Percentiles rank a stretch among this genome's conserved stretches.
Conservation (phyloP, 306 rosid species). For the Trifolium pratense region DNA sequence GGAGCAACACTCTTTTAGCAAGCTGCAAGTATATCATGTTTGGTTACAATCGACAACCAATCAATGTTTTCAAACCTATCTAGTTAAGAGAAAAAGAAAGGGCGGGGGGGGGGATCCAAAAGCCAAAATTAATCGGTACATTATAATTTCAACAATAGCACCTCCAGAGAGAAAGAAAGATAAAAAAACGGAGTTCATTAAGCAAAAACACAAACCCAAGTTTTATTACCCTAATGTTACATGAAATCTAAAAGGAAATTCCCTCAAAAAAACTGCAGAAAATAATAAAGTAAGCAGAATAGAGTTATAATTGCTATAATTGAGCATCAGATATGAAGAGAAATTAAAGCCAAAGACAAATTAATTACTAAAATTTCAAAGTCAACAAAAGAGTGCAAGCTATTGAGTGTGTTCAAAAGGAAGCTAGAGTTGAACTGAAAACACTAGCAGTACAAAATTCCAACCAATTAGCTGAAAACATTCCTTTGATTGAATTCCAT, state of each 20-base stretch:
- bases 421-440: slow-evolving; percentile 40
- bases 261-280: slow-evolving; percentile 20
- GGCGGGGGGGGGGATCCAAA: slow-evolving; percentile 8
- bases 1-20: slow-evolving; percentile 41
- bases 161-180: too few relatives aligned
- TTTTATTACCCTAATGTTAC: slow-evolving; percentile 26
- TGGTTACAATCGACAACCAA: slow-evolving; percentile 26
- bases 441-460: slow-evolving; percentile 35
- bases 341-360: slow-evolving; percentile 32
- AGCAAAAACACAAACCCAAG: slow-evolving; percentile 29
- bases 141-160: too few relatives aligned
- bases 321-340: slow-evolving; percentile 31
- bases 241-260: slow-evolving; percentile 34
- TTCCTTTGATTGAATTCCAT: slow-evolving; percentile 10
- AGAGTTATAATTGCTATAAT: slow-evolving; percentile 19
- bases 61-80: slow-evolving; percentile 33
- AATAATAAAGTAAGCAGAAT: slow-evolving; percentile 29
- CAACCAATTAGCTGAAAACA: slow-evolving; percentile 35
- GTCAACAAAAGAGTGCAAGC: slow-evolving; percentile 33
- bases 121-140: slow-evolving; percentile 18
- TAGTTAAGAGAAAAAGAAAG: slow-evolving; percentile 35
- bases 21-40: slow-evolving; percentile 35
- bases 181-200: slow-evolving; percentile 27
- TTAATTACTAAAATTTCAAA: slow-evolving; percentile 35
- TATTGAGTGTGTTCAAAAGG: slow-evolving; percentile 43